These are phyloP conservation scores for Ceratobasidium sp. DNA, from an alignment of 1,284 basidiomycete genomes.

Conservation along the genomic window DNA sequence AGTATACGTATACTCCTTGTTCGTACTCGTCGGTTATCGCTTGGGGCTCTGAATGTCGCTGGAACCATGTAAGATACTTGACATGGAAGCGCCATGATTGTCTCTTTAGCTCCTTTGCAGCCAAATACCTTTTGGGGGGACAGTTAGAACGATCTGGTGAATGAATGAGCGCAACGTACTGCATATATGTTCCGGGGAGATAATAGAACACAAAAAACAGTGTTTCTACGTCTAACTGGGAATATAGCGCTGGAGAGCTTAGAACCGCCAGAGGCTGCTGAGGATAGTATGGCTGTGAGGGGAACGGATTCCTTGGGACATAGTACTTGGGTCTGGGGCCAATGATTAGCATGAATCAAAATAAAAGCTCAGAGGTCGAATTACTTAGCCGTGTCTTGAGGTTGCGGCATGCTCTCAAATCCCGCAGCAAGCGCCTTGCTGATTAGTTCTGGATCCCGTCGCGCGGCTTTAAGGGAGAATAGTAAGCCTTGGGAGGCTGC, in stretches of 20 bases:
- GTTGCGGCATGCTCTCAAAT: conserved; percentile 88
- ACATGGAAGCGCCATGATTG: conserved; percentile 99
- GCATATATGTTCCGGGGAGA: conserved; percentile 95
- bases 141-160: not conserved
- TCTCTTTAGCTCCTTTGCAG: conserved; percentile 95
- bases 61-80: conserved; percentile 99
- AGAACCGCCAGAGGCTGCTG: conserved; percentile 86
- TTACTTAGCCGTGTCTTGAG: conserved; percentile 94
- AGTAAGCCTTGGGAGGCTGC: conserved; percentile 39
- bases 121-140: conserved; percentile 78
- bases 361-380: conserved; percentile 49
- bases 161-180: conserved; percentile 63
- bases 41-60: conserved; percentile 98
- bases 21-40: conserved; percentile 99
- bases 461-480: conserved; percentile 66
- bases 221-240: conserved; percentile 96
- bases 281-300: conserved; percentile 94
- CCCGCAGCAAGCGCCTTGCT: conserved; percentile 93
- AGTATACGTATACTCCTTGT: conserved; percentile 97
- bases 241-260: conserved; percentile 87
- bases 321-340: conserved; percentile 89
- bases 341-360: not conserved
- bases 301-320: conserved; percentile 91
- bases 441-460: conserved; percentile 87
- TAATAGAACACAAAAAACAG: conserved; percentile 99